Evolutionary conservation across 257 asterid species (phyloP).

Genomic region (Eucommia ulmoides): DNA sequence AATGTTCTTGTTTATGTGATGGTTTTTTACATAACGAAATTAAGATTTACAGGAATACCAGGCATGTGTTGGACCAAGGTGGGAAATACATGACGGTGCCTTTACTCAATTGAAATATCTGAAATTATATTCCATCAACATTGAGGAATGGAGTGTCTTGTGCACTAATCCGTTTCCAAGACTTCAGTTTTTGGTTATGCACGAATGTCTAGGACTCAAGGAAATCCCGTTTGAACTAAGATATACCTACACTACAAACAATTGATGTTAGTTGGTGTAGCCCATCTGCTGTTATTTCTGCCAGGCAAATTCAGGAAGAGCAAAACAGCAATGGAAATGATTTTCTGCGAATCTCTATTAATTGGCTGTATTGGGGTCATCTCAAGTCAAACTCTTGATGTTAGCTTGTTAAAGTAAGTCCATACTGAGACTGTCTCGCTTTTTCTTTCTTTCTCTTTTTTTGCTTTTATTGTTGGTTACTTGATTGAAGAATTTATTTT

Average conservation of each 20-base stretch:
- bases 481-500: too few species aligned
- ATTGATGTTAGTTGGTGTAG: neutral
- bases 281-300: neutral
- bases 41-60: too few species aligned
- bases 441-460: too few species aligned
- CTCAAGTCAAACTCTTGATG: too few species aligned
- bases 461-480: too few species aligned
- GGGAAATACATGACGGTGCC: constrained; percentile 11
- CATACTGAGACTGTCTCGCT: too few species aligned
- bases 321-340: constrained; percentile 6
- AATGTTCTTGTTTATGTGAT: too few species aligned
- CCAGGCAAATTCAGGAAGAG: constrained; percentile 3
- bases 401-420: too few species aligned
- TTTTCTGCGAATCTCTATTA: neutral
- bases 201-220: neutral
- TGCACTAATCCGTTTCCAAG: constrained; percentile 5
- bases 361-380: too few species aligned
- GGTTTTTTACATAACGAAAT: too few species aligned
- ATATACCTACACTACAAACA: constrained; percentile 7
- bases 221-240: constrained; percentile 9
- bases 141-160: constrained; percentile 6
- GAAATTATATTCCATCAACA: neutral
- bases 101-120: constrained; percentile 3
- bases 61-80: neutral
- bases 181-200: constrained; percentile 9